These are phyloP conservation scores for Alternaria sp. DNA, from an alignment of 2,329 filamentous ascomycete genomes.

Conservation along the genomic window DNA sequence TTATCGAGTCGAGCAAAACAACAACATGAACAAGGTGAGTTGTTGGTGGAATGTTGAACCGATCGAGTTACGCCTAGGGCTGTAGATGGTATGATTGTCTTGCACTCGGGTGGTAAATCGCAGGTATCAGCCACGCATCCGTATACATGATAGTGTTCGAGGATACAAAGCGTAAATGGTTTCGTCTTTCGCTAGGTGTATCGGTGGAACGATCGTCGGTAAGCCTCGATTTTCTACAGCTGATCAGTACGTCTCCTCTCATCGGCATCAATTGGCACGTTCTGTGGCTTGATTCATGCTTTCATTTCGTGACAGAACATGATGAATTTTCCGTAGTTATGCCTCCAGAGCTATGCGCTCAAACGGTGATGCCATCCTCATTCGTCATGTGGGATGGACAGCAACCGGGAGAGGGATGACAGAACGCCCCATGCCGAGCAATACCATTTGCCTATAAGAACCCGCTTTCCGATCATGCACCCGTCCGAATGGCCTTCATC, in stretches of 20 bases:
- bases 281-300: conserved; percentile 33
- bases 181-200: not conserved
- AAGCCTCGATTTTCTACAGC: not conserved
- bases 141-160: not conserved
- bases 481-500: conserved; percentile 38
- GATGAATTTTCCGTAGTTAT: conserved; percentile 52
- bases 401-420: conserved; percentile 46
- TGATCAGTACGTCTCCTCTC: not conserved
- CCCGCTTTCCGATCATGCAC: conserved; percentile 43
- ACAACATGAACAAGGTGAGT: not conserved
- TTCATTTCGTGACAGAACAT: conserved; percentile 52
- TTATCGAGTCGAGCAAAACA: not conserved
- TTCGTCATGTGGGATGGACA: conserved; percentile 41
- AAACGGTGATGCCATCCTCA: conserved; percentile 41
- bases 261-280: conserved; percentile 8
- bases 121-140: not conserved
- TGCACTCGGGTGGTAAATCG: not conserved
- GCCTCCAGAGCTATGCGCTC: conserved; percentile 46
- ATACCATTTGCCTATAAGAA: conserved; percentile 48
- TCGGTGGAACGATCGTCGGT: not conserved
- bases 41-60: not conserved
- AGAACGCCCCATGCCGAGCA: conserved; percentile 52
- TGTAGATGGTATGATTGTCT: not conserved
- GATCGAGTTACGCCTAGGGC: not conserved
- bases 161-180: not conserved